Conservation (phyloP, 768 basidiomycete genomes). For the Calocera cornea region DNA sequence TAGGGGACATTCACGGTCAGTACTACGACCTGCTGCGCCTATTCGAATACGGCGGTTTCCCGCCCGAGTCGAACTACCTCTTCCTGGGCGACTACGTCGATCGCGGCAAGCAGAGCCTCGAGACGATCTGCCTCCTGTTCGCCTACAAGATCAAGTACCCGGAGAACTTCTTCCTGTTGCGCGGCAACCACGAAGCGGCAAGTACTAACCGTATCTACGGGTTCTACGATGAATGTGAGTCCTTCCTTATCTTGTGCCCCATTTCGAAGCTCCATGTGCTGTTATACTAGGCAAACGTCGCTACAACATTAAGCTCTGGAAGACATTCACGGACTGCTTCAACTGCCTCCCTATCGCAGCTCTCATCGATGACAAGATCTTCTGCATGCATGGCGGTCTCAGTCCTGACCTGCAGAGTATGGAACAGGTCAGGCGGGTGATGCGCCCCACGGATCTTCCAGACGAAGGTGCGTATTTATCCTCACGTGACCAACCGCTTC, state of each 20-base stretch:
- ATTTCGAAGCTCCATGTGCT: not conserved
- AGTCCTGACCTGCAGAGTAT: constrained; percentile 14
- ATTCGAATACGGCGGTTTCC: constrained; percentile 16
- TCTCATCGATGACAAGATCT: constrained; percentile 14
- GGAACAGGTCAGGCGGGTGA: constrained; percentile 15
- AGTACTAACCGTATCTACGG: constrained; percentile 14
- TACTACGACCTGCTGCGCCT: constrained; percentile 14
- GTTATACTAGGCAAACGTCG: constrained; percentile 13
- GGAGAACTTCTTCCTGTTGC: constrained; percentile 15
- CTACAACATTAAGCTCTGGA: constrained; percentile 16
- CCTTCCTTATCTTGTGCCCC: not conserved
- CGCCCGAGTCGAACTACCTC: constrained; percentile 15
- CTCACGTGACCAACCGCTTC: not conserved
- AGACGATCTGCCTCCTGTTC: constrained; percentile 15
- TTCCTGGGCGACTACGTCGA: constrained; percentile 16
- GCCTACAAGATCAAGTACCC: constrained; percentile 16
- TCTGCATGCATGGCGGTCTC: constrained; percentile 8
- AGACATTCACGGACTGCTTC: constrained; percentile 16
- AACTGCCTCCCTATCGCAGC: constrained; percentile 14
- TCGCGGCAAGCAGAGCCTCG: constrained; percentile 15
- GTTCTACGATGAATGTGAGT: constrained; percentile 14
- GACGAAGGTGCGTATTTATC: constrained; percentile 7
- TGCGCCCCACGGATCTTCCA: constrained; percentile 16
- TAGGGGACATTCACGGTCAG: constrained; percentile 14
- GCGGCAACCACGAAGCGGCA: constrained; percentile 15